Evolutionary conservation across 805 yeast genomes (phyloP).

Genomic region (Naumovozyma dairenensis): DNA sequence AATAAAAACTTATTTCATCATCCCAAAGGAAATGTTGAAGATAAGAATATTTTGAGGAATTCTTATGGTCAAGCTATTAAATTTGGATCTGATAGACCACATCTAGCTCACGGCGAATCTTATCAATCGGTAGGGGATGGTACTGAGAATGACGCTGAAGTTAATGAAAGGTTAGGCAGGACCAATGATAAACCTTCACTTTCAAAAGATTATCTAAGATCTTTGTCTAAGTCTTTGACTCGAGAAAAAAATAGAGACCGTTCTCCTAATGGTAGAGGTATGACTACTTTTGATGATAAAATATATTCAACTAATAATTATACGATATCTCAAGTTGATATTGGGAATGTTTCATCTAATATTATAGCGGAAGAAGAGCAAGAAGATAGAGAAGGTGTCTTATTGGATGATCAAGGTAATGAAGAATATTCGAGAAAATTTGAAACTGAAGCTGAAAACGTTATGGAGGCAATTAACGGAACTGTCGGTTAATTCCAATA

Average conservation of each 20-base stretch:
- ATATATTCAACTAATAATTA: constrained; percentile 22
- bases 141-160: constrained; percentile 19
- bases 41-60: constrained; percentile 17
- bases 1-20: no score
- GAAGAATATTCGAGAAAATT: constrained; percentile 11
- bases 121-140: constrained; percentile 49
- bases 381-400: constrained; percentile 14
- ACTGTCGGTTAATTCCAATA: no score
- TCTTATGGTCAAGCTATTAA: constrained; percentile 24
- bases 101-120: constrained; percentile 70
- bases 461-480: neutral
- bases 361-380: constrained; percentile 15
- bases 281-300: constrained; percentile 12
- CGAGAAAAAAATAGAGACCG: constrained; percentile 15
- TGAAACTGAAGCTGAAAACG: constrained; percentile 7
- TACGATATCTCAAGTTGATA: constrained; percentile 21
- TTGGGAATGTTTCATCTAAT: constrained; percentile 19
- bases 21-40: constrained; percentile 2
- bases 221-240: constrained; percentile 28
- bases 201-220: constrained; percentile 44
- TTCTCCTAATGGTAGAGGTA: no score
- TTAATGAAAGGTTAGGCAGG: constrained; percentile 15
- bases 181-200: constrained; percentile 18
- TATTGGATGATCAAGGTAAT: constrained; percentile 17
- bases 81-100: constrained; percentile 37